Conservation (phyloP, 108 stramenopile genomes). For the Pseudonitzschia delicatissima region DNA sequence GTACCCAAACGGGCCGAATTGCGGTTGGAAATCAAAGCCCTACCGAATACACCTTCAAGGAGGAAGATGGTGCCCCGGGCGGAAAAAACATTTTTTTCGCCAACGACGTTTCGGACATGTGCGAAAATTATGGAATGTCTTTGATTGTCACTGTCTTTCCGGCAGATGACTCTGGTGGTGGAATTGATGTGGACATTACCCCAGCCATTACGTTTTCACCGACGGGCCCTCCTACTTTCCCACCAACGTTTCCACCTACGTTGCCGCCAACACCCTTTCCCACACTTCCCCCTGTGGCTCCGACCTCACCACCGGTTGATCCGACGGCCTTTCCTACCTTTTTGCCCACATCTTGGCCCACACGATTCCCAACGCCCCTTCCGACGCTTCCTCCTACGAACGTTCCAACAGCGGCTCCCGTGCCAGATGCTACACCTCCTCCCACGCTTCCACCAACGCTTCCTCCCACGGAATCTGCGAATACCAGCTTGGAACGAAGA, state of each 20-base stretch:
- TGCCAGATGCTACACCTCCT: neutral
- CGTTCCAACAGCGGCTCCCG: neutral
- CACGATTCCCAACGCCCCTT: neutral
- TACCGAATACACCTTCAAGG: neutral
- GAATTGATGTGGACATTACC: neutral
- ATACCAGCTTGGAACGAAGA: neutral
- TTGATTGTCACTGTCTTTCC: slow-evolving; percentile 6
- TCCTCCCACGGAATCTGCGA: neutral
- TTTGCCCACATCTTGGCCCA: neutral
- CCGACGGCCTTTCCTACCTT: neutral
- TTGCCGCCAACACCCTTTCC: neutral
- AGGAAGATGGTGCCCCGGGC: neutral
- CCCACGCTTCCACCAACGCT: neutral
- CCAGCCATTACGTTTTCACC: neutral
- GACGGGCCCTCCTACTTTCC: neutral
- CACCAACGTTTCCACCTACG: neutral
- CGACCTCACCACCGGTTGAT: neutral
- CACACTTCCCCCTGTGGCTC: neutral
- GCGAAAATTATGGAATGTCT: slow-evolving; percentile 1
- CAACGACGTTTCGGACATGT: neutral
- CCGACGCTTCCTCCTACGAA: neutral
- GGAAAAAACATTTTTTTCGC: slow-evolving; percentile 12
- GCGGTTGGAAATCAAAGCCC: neutral
- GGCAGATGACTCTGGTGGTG: neutral
- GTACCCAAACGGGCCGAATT: neutral